Evolutionary conservation across 2,329 filamentous ascomycete genomes (phyloP), one percentile per base, ranked within the genome.

Genomic region (Apiospora sp.): DNA sequence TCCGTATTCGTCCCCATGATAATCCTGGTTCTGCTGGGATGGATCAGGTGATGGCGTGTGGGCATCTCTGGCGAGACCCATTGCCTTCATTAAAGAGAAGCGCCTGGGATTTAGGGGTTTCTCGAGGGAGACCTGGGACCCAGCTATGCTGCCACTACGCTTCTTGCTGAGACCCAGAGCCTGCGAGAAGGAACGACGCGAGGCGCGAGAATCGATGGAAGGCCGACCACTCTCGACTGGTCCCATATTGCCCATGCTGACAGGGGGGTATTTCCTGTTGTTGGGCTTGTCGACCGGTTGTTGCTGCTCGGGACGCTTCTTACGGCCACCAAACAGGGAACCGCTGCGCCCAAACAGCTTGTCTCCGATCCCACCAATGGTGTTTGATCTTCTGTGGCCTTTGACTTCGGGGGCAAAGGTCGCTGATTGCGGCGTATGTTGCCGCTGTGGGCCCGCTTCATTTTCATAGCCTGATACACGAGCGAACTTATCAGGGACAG

Each of bases 311-410:
- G 78, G 69, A 46, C 78, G 80, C 77, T 79, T 82, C 78, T 81
- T 82, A 58, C 79, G 80, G 51, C 90, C 88, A n/a, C 93, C 91
- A 80, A 96, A 95, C 73, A 96, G 87, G 12, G 94, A 96, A 19
- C 92, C 93, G 76, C 92, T 94, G 74, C 95, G 92, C 58, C 94
- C 94, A 82, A 98, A 93, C 48, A 98, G 86, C 83, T 93, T 96
- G 78, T 94, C 94, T 71, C 94, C 91, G 72, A 98, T 90, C 82
- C 90, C 94, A 79, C 91, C 94, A 85, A 94, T 94, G 75, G 93
- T 93, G 84, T 90, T 92, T 37, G 92, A 94, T 79, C 91, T 86
- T 81, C 91, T 92, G 84, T 94, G 93, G 46, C 88, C 86, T 80
- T 87, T 84, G 74, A 77, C 80, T 67, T 87, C 86, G 6, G 58